Evolutionary conservation across 2,329 filamentous ascomycete genomes (phyloP), one percentile per base, ranked within the genome.

Genomic region (Pyricularia sp.): DNA sequence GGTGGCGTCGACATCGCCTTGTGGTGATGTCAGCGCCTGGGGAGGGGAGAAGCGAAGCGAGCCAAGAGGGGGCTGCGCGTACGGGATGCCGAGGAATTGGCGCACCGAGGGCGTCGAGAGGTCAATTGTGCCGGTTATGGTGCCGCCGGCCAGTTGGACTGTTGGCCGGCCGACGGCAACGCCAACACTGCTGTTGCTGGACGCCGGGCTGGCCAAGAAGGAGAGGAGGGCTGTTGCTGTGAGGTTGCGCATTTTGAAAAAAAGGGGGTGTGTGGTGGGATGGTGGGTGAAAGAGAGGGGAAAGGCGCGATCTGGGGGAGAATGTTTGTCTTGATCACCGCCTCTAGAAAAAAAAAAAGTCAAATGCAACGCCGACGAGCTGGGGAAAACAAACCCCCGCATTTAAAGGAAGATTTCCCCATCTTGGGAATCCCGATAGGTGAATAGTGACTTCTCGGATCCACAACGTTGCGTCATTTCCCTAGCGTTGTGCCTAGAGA

Each of bases 1-100:
- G 4, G 22, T 26, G n/a, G 53, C 53, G 53, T 57, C 53, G 1
- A 57, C 16, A 26, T 28, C 55, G 55, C 55, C 55, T 26, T 30
- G 55, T 1, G 55, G 55, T 16, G 13, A 70, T 66, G 84, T 79
- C 28, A 69, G 64, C 1, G 65, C 62, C 64, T 65, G 62, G 6
- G 70, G 64, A 24, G 62, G 64, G 10, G 63, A 63, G 64, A 69
- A 68, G 1, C 84, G 78, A 57, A 83, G 74, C 65, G 78, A 70
- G 49, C 67, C 60, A 10, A 70, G 65, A 60, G 67, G 66, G 33
- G 67, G 61, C 68, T 82, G 78, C 1, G 84, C 83, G 69, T 82
- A 87, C 0, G 84, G 84, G 5, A 87, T 79, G 13, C 80, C 81
- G 1, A 83, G 73, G 69, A 84, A 84, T 63, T 59, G 55, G 55